These are phyloP conservation scores for Cladorrhinum sp. DNA, from an alignment of 2,329 filamentous ascomycete genomes.

Conservation along the genomic window DNA sequence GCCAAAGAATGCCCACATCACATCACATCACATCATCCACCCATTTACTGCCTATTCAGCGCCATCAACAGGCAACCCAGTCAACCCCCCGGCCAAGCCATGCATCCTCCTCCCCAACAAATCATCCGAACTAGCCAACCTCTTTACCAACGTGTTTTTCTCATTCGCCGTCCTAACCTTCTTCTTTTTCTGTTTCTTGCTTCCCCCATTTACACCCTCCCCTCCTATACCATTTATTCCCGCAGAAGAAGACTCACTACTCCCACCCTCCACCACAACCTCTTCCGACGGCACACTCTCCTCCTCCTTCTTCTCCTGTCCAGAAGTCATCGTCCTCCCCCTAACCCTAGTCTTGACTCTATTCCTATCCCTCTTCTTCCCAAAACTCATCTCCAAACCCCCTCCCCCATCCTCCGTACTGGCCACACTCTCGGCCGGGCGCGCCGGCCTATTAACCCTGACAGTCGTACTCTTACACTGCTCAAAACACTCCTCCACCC, in stretches of 20 bases:
- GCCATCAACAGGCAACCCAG: constrained; percentile 45
- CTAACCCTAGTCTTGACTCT: constrained; percentile 58
- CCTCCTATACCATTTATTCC: constrained; percentile 7
- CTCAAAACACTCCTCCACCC: constrained; percentile 78
- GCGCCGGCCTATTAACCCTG: constrained; percentile 19
- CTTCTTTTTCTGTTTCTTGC: constrained; percentile 28
- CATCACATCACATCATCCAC: too few relatives aligned
- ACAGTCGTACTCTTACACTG: constrained; percentile 22
- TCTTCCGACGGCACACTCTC: background rate
- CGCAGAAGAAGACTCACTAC: background rate
- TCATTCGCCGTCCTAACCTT: constrained; percentile 38
- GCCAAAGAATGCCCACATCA: too few relatives aligned
- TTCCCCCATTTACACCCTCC: background rate
- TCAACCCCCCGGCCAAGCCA: constrained; percentile 53
- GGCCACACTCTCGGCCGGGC: background rate
- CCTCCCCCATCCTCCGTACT: constrained; percentile 8
- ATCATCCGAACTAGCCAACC: constrained; percentile 55
- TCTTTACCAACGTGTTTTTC: constrained; percentile 43
- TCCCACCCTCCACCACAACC: background rate
- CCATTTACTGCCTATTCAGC: constrained; percentile 15
- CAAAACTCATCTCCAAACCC: constrained; percentile 3
- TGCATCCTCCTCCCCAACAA: constrained; percentile 57
- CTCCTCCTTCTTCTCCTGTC: background rate
- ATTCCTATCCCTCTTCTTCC: constrained; percentile 62
- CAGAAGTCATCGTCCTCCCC: constrained; percentile 19